These are phyloP conservation scores for Phyllostachys edulis DNA, from an alignment of 176 grass and related monocot genomes.

Conservation along the genomic window DNA sequence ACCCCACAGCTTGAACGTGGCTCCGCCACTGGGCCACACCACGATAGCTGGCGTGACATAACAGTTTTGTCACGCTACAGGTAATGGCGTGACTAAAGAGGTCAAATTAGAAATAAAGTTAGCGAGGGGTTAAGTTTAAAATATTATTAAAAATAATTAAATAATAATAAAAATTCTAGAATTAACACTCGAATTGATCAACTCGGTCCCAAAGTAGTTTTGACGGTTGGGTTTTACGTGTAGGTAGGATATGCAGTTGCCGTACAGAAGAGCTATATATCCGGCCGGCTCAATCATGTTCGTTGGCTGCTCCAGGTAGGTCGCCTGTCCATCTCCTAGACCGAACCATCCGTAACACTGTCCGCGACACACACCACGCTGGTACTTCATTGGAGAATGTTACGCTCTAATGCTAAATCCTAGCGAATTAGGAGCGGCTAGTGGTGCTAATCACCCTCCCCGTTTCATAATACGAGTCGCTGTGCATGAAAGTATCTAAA, in stretches of 20 bases:
- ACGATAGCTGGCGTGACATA: too few relatives aligned
- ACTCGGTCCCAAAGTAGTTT: constrained; percentile 7
- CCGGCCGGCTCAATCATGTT: constrained; percentile 25
- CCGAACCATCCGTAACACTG: constrained; percentile 31
- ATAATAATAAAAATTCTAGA: too few relatives aligned
- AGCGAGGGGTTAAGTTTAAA: too few relatives aligned
- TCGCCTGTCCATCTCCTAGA: constrained; percentile 30
- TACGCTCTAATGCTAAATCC: neutral
- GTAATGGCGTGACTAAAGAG: too few relatives aligned
- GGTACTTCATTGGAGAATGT: neutral
- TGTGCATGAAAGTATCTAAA: neutral
- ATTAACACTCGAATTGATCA: neutral
- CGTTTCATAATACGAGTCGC: neutral
- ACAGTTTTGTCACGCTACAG: too few relatives aligned
- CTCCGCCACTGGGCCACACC: too few relatives aligned
- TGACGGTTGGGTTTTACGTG: constrained; percentile 13
- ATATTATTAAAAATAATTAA: too few relatives aligned
- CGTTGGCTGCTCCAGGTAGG: constrained; percentile 31
- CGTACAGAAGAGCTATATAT: neutral
- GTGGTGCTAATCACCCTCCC: neutral
- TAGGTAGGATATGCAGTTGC: neutral
- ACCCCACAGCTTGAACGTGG: too few relatives aligned
- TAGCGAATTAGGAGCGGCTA: neutral
- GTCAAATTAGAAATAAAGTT: too few relatives aligned
- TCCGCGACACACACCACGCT: neutral